These are phyloP conservation scores for Lepiota venenata DNA, from an alignment of 768 basidiomycete genomes.

Conservation along the genomic window DNA sequence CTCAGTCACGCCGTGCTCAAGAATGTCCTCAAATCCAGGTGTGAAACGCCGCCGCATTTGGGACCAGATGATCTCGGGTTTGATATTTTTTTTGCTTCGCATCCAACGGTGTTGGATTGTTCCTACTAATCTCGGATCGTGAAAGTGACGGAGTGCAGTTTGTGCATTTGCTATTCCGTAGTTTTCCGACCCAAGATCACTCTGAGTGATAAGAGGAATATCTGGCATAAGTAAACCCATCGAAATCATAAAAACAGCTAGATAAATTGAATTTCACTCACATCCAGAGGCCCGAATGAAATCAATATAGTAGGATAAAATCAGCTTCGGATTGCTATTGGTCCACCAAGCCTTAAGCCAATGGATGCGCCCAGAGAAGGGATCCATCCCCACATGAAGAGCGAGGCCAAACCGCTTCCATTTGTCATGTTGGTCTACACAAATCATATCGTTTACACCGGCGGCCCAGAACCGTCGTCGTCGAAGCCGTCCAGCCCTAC, in stretches of 20 bases:
- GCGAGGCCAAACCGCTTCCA: conserved; percentile 36
- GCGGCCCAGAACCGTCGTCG: conserved; percentile 32
- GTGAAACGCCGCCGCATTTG: no score
- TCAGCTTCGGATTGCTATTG: conserved; percentile 32
- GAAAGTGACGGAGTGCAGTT: conserved; percentile 31
- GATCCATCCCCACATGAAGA: conserved; percentile 32
- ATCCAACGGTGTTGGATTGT: no score
- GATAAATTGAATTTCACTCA: not conserved
- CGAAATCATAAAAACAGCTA: conserved; percentile 3
- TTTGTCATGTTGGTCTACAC: conserved; percentile 45
- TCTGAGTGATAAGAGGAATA: conserved; percentile 39
- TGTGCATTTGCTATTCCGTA: conserved; percentile 42
- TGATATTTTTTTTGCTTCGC: no score
- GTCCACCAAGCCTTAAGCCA: conserved; percentile 44
- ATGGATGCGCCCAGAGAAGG: conserved; percentile 25
- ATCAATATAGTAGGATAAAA: conserved; percentile 32
- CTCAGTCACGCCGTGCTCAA: no score
- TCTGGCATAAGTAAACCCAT: conserved; percentile 17
- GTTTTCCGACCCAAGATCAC: conserved; percentile 42
- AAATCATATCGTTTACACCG: conserved; percentile 36
- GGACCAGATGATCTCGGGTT: no score
- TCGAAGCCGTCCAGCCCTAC: conserved; percentile 19
- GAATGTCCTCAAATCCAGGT: no score
- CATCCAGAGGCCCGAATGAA: conserved; percentile 16
- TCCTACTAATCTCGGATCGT: conserved; percentile 34